These are phyloP conservation scores for Botrytis pseudocinerea DNA, from an alignment of 2,329 filamentous ascomycete genomes.

Conservation along the genomic window DNA sequence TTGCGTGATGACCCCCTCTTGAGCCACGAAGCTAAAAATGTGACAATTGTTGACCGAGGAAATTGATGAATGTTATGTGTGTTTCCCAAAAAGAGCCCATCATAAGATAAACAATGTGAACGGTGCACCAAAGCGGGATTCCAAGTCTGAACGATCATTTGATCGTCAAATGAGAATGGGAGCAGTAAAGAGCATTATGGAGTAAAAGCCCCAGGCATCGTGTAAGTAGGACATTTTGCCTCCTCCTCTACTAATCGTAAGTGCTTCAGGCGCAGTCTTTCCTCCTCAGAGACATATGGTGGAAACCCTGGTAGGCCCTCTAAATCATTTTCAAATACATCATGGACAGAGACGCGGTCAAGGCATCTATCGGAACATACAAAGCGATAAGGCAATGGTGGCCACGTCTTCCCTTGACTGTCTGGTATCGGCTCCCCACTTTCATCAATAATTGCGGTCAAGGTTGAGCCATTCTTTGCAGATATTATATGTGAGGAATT, in stretches of 20 bases:
- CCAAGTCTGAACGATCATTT: neutral
- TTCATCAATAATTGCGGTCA: too few species aligned
- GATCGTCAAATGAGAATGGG: neutral
- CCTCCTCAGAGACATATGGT: neutral
- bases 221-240: neutral
- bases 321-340: slow-evolving; percentile 14
- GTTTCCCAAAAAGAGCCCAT: neutral
- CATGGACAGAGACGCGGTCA: neutral
- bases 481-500: neutral
- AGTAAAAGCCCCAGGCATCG: slow-evolving; percentile 12
- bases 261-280: neutral
- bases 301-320: neutral
- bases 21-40: too few species aligned
- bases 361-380: neutral
- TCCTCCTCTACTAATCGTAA: slow-evolving; percentile 2
- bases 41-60: too few species aligned
- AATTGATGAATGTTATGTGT: neutral
- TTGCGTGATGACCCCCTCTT: too few species aligned
- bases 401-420: neutral
- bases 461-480: neutral
- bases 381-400: slow-evolving; percentile 9
- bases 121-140: neutral
- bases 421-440: neutral
- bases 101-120: neutral
- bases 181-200: neutral